Base-by-base conservation (phyloP, 192 early-diverging fungal genomes). In the Coemansia sp. region DNA sequence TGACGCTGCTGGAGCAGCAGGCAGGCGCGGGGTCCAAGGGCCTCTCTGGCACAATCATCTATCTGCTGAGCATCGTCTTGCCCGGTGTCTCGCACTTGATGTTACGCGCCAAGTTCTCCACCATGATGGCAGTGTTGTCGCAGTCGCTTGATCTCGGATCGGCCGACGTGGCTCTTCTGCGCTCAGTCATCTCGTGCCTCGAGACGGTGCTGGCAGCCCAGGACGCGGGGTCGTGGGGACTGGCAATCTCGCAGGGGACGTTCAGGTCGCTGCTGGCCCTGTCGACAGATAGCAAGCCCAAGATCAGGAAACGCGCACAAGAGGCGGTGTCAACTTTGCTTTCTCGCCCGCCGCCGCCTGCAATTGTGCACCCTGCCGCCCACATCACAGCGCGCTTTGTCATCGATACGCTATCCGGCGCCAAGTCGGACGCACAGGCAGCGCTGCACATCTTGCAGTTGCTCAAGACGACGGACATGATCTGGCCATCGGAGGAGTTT, bases 261-360 rank as follows among this genome's bases (percentile, higher is more conserved):
- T 89, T 90, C 65, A 88, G 91, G 60, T 84, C 87, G 29, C 76
- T 99, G 45, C 78, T 98, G 27, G 74, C 89, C 39, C 88, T 95
- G 51, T 86, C 91, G 27, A 82, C 91, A 6, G 95, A 99, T 65
- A 83, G 77, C 47, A 87, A 94, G 53, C 94, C 97, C 35, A 96
- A 94, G 84, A 89, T 96, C 47, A 88, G 97, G 27, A 91, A 93
- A 77, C 78, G 92, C 56, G 94, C 96, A 27, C 92, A 93, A 64
- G 94, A 97, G 56, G 91, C 91, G 11, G 87, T 94, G 35, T 83
- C 83, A 35, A 73, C 78, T 39, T 82, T 98, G 43, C 75, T 96
- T 29, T 73, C 79, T 3, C 77, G 71, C 65, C 93, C 92, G 40
- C 94, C 96, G 32, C 85, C 89, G 25, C 92, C 93, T 8, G 74